A percentile compares a stretch with the other conserved stretches of the same genome.
Evolutionary conservation across 148 eudicot species (phyloP).

Genomic region (Cornus florida): DNA sequence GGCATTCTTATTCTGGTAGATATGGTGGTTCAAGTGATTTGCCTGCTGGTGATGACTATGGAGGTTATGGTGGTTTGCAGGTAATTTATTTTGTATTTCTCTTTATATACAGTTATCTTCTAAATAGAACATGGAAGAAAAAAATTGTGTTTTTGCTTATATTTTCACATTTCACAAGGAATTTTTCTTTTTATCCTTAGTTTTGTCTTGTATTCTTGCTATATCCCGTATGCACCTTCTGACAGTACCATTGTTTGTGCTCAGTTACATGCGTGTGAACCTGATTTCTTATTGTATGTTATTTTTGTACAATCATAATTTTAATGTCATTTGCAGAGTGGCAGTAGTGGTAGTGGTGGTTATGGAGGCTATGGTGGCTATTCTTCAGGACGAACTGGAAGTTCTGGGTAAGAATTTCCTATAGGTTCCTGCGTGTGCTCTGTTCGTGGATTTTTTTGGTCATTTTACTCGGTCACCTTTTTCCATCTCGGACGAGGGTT

Average conservation of each 20-base stretch:
- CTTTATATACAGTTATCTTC: not conserved
- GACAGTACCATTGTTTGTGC: not conserved
- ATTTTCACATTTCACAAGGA: not conserved
- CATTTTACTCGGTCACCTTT: not conserved
- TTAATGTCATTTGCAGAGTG: conserved; percentile 40
- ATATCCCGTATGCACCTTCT: not conserved
- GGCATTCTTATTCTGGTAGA: conserved; percentile 71
- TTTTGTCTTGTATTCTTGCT: not conserved
- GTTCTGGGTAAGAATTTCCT: conserved; percentile 65
- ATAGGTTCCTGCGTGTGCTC: not conserved
- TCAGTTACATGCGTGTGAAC: not conserved
- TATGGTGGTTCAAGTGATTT: conserved; percentile 69
- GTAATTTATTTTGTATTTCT: conserved; percentile 30
- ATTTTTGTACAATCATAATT: too few relatives aligned
- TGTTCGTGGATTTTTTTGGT: not conserved
- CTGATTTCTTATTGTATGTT: not conserved
- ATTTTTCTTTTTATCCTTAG: conserved; percentile 2
- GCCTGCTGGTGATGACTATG: conserved; percentile 68
- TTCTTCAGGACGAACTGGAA: conserved; percentile 73
- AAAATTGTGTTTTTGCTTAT: not conserved
- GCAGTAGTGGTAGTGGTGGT: conserved; percentile 42
- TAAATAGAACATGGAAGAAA: not conserved
- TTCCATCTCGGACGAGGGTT: not conserved
- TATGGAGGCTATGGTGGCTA: conserved; percentile 89
- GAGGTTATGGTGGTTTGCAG: conserved; percentile 71